phyloP scores from a whole-genome alignment of 2,329 filamentous ascomycete genomes.

The Aspergillus sp. region DNA sequence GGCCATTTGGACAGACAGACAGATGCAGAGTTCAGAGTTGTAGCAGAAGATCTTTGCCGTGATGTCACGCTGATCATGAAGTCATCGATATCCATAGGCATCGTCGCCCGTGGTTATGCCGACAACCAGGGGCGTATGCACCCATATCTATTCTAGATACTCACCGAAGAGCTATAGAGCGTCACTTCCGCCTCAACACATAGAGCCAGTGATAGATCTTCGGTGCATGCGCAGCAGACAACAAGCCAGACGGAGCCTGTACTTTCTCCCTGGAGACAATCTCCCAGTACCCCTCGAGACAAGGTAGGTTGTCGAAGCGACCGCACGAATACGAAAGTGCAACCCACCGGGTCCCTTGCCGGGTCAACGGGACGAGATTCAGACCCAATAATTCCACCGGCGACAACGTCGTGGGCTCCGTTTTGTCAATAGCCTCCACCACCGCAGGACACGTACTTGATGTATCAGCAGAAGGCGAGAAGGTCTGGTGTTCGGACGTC shows the following conservation, averaged over 20 bases:
- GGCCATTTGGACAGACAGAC: too few relatives aligned
- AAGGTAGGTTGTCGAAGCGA: conserved; percentile 22
- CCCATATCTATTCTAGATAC: too few relatives aligned
- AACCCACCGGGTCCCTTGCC: conserved; percentile 20
- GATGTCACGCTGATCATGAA: too few relatives aligned
- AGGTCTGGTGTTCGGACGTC: conserved; percentile 13
- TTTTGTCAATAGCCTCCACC: conserved; percentile 6
- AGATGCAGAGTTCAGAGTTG: too few relatives aligned
- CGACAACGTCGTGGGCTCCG: conserved; percentile 11
- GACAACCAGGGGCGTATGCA: too few relatives aligned
- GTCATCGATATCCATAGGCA: too few relatives aligned
- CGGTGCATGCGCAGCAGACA: conserved; percentile 20
- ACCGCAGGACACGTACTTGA: conserved; percentile 15
- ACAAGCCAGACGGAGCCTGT: conserved; percentile 22
- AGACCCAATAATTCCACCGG: conserved; percentile 27
- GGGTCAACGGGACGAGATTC: conserved; percentile 22
- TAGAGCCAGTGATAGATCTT: conserved; percentile 30
- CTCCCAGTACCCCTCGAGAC: conserved; percentile 18
- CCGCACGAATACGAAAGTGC: conserved; percentile 25
- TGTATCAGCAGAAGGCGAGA: conserved; percentile 6
- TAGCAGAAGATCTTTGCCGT: too few relatives aligned
- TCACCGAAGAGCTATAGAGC: too few relatives aligned
- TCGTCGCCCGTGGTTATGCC: too few relatives aligned
- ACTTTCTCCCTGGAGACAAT: conserved; percentile 20
- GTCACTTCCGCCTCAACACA: conserved; percentile 19